These are phyloP conservation scores for Fusarium brachygibbosum DNA, from an alignment of 2,329 filamentous ascomycete species.

Conservation along the genomic window DNA sequence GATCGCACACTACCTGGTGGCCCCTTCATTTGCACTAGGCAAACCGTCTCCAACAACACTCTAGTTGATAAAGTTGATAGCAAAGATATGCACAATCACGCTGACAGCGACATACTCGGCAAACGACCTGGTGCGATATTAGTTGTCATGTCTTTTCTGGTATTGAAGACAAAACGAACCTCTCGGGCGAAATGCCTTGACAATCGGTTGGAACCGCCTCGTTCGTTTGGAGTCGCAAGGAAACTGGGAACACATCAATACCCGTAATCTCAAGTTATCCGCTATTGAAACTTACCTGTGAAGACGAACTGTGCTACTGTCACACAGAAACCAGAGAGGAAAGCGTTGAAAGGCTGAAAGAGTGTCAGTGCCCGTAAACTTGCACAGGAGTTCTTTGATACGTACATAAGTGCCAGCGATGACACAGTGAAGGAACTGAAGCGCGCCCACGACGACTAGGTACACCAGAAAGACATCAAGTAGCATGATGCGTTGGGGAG, in stretches of 20 bases:
- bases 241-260: slow-evolving; percentile 60
- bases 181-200: slow-evolving; percentile 80
- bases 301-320: slow-evolving; percentile 98
- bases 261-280: neutral
- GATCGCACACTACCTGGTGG: slow-evolving; percentile 42
- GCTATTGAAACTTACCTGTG: slow-evolving; percentile 73
- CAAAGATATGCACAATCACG: slow-evolving; percentile 97
- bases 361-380: slow-evolving; percentile 34
- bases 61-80: slow-evolving; percentile 99
- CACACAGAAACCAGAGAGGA: slow-evolving; percentile 93
- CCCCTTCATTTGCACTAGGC: slow-evolving; percentile 17
- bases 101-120: slow-evolving; percentile 97
- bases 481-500: slow-evolving; percentile 91
- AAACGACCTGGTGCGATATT: slow-evolving; percentile 77
- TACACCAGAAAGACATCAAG: slow-evolving; percentile 93
- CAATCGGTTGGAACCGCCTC: slow-evolving; percentile 84
- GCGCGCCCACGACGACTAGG: slow-evolving; percentile 83
- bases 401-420: slow-evolving; percentile 94
- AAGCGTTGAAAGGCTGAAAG: slow-evolving; percentile 95
- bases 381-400: slow-evolving; percentile 41
- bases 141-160: slow-evolving; percentile 14
- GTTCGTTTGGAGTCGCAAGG: slow-evolving; percentile 92
- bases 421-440: slow-evolving; percentile 95
- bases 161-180: slow-evolving; percentile 60
- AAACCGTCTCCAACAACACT: slow-evolving; percentile 41